Conservation (phyloP, 129 eudicot genomes). For the Mikania micrantha region DNA sequence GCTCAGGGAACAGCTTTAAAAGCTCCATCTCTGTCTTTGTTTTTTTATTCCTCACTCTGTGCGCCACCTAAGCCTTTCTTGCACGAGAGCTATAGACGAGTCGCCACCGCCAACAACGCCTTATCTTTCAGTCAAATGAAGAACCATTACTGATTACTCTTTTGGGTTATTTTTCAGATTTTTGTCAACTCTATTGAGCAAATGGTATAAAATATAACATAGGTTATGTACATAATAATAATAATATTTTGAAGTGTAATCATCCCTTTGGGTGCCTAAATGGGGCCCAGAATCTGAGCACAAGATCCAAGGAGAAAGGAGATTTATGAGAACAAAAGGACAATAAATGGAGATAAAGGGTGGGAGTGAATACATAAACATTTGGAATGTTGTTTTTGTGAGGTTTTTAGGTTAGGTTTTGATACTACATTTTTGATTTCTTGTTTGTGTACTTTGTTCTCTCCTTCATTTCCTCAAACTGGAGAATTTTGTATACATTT, state of each 20-base stretch:
- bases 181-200: conserved; percentile 7
- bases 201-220: conserved; percentile 11
- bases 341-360: conserved; percentile 29
- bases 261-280: conserved; percentile 18
- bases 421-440: conserved; percentile 23
- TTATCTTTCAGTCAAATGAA: conserved; percentile 27
- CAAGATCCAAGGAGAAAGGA: conserved; percentile 41
- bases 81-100: conserved; percentile 49
- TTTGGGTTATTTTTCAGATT: neutral
- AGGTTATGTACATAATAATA: conserved; percentile 2
- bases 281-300: conserved; percentile 13
- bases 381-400: conserved; percentile 38
- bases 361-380: conserved; percentile 20
- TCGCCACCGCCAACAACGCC: conserved; percentile 4
- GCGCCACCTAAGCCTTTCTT: conserved; percentile 52
- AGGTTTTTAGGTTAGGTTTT: conserved; percentile 38
- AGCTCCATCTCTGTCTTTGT: conserved; percentile 36
- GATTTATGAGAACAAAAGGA: conserved; percentile 28
- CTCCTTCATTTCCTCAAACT: neutral
- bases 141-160: conserved; percentile 6
- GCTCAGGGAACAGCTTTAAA: conserved; percentile 26
- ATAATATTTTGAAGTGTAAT: conserved; percentile 5
- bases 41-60: conserved; percentile 47
- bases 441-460: conserved; percentile 18
- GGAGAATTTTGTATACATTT: too few species aligned